Evolutionary conservation across 2,329 filamentous ascomycete species (phyloP).

Genomic region (Colletotrichum sp.): DNA sequence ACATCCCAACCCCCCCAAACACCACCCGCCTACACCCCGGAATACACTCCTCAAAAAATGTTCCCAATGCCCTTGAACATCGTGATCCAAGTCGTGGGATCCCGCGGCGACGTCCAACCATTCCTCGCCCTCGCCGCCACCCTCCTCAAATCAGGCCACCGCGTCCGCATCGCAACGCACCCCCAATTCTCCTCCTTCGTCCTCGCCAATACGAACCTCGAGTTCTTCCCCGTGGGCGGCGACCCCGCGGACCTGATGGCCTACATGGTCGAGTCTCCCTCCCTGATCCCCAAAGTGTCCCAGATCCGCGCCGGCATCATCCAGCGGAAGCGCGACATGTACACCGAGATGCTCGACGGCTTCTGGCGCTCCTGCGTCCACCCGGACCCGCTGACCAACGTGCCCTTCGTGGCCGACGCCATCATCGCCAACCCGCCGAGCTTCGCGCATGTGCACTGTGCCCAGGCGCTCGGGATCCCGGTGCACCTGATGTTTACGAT

Average conservation of each 20-base stretch:
- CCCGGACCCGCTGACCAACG: constrained; percentile 14
- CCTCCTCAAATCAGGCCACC: constrained; percentile 51
- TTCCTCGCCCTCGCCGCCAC: constrained; percentile 58
- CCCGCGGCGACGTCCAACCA: constrained; percentile 61
- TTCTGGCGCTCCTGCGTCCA: constrained; percentile 27
- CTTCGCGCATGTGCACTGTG: constrained; percentile 54
- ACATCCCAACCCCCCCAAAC: neutral
- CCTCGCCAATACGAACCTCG: constrained; percentile 34
- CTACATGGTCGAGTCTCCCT: constrained; percentile 34
- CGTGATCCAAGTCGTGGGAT: constrained; percentile 60
- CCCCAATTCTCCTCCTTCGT: constrained; percentile 53
- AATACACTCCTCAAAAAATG: neutral
- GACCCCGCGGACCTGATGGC: constrained; percentile 49
- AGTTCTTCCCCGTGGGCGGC: constrained; percentile 60
- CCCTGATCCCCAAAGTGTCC: constrained; percentile 29
- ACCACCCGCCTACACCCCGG: neutral
- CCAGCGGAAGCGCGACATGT: constrained; percentile 27
- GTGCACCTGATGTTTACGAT: constrained; percentile 62
- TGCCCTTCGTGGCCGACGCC: constrained; percentile 52
- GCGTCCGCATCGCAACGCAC: constrained; percentile 58
- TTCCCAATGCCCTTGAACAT: constrained; percentile 45
- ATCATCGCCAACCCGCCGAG: constrained; percentile 57
- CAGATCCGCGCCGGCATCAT: constrained; percentile 30
- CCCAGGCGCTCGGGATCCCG: constrained; percentile 47
- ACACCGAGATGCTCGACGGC: constrained; percentile 27